Evolutionary conservation across 257 asterid genomes (phyloP).

Genomic region (Scutellaria baicalensis): DNA sequence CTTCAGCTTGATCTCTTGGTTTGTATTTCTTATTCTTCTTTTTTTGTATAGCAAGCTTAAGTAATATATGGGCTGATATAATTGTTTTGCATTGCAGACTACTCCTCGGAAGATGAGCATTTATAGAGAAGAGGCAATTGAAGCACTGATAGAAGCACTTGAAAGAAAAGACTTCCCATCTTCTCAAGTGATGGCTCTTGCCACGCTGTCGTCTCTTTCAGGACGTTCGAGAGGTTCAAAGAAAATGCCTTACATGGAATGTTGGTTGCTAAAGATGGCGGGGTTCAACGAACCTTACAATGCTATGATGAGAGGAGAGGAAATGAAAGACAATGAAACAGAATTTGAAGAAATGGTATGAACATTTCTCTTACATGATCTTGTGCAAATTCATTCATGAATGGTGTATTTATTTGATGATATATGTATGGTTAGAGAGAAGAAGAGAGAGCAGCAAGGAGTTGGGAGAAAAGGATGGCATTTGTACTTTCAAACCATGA

Average conservation of each 20-base stretch:
- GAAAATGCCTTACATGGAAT: constrained; percentile 41
- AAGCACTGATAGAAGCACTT: constrained; percentile 62
- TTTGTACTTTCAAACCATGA: constrained; percentile 70
- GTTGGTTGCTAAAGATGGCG: constrained; percentile 57
- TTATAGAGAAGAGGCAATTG: constrained; percentile 81
- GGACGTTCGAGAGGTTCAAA: constrained; percentile 42
- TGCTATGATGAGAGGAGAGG: constrained; percentile 34
- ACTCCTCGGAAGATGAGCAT: constrained; percentile 80
- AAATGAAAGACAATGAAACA: constrained; percentile 19
- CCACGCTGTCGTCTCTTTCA: constrained; percentile 47
- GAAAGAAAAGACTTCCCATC: constrained; percentile 61
- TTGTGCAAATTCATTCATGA: not conserved
- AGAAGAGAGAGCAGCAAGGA: constrained; percentile 52
- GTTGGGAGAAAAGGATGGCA: constrained; percentile 68
- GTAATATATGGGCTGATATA: not conserved
- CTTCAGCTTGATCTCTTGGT: constrained; percentile 84
- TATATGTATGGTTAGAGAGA: constrained; percentile 36
- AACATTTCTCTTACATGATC: not conserved
- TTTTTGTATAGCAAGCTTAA: not conserved
- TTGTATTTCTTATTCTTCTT: constrained; percentile 8
- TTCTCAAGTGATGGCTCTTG: constrained; percentile 58
- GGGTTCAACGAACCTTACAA: constrained; percentile 50
- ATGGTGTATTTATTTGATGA: not conserved
- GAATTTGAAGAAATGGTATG: constrained; percentile 38
- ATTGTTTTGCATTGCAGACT: constrained; percentile 24